phyloP scores from a whole-genome alignment of 1,139 yeast species.

The Ashbya aceris region DNA sequence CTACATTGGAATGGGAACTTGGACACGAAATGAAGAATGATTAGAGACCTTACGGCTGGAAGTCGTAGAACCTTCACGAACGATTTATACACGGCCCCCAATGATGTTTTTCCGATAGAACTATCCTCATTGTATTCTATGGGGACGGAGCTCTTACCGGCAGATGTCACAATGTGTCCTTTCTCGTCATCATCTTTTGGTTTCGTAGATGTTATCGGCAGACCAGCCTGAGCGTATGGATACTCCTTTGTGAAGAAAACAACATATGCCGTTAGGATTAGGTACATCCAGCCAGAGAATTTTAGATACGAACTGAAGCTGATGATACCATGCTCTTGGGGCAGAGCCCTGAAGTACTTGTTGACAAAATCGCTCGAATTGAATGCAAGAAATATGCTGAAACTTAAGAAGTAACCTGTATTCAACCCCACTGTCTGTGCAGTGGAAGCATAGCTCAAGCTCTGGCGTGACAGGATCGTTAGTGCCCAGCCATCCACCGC shows the following conservation, averaged over 20 bases:
- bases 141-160: neutral
- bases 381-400: slow-evolving; percentile 83
- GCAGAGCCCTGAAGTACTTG: slow-evolving; percentile 57
- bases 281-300: slow-evolving; percentile 69
- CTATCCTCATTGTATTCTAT: slow-evolving; percentile 19
- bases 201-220: slow-evolving; percentile 22
- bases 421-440: slow-evolving; percentile 95
- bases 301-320: slow-evolving; percentile 65
- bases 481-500: slow-evolving; percentile 99
- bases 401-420: slow-evolving; percentile 84
- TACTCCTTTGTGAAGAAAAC: slow-evolving; percentile 54
- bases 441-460: slow-evolving; percentile 89
- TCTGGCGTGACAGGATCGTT: slow-evolving; percentile 68
- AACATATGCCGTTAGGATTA: slow-evolving; percentile 57
- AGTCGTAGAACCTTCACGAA: slow-evolving; percentile 72
- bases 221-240: slow-evolving; percentile 33
- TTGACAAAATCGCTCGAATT: slow-evolving; percentile 91
- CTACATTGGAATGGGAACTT: slow-evolving; percentile 93
- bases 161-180: slow-evolving; percentile 1
- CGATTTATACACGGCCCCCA: slow-evolving; percentile 52
- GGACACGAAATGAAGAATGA: slow-evolving; percentile 65
- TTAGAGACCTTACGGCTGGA: slow-evolving; percentile 67
- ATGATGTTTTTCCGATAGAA: slow-evolving; percentile 20
- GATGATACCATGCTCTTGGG: slow-evolving; percentile 57
- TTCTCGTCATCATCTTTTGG: slow-evolving; percentile 29